These are phyloP conservation scores for Podospora didyma DNA, from an alignment of 495 filamentous ascomycete species.

Conservation along the genomic window DNA sequence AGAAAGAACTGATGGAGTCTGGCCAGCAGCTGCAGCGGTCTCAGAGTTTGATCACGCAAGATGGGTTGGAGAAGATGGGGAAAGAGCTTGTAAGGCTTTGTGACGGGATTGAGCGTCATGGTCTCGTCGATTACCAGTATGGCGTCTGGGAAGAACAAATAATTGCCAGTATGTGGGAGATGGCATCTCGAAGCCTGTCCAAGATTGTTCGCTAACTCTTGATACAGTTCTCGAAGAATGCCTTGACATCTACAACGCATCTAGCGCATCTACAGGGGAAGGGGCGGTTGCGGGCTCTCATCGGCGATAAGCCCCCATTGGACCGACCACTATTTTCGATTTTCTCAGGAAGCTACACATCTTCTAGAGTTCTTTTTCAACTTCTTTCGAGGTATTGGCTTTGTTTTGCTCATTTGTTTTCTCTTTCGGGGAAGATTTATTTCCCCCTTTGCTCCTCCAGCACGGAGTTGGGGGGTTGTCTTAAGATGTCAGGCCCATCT, in stretches of 20 bases:
- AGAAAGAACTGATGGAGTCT: conserved; percentile 71
- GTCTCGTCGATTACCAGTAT: conserved; percentile 94
- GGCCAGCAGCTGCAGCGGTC: conserved; percentile 56
- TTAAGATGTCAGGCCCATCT: background rate
- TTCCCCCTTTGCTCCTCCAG: background rate
- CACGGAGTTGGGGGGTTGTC: background rate
- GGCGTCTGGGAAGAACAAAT: conserved; percentile 96
- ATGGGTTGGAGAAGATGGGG: conserved; percentile 73
- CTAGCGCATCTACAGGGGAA: conserved; percentile 24
- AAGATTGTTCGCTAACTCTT: background rate
- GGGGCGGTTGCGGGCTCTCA: conserved; percentile 12
- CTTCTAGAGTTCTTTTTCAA: too few relatives aligned
- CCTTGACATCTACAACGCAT: conserved; percentile 52
- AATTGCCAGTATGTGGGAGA: conserved; percentile 62
- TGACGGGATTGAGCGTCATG: conserved; percentile 81
- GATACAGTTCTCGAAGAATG: conserved; percentile 61
- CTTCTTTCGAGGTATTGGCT: background rate
- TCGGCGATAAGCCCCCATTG: background rate
- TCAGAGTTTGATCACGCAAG: conserved; percentile 62
- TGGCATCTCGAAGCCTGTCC: background rate
- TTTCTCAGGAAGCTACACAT: too few relatives aligned
- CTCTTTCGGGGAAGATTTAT: background rate
- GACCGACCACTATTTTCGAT: background rate
- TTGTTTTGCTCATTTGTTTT: background rate
- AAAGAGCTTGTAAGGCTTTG: conserved; percentile 76